Evolutionary conservation across 306 rosid species (phyloP).

Genomic region (Dalbergia cultrata): DNA sequence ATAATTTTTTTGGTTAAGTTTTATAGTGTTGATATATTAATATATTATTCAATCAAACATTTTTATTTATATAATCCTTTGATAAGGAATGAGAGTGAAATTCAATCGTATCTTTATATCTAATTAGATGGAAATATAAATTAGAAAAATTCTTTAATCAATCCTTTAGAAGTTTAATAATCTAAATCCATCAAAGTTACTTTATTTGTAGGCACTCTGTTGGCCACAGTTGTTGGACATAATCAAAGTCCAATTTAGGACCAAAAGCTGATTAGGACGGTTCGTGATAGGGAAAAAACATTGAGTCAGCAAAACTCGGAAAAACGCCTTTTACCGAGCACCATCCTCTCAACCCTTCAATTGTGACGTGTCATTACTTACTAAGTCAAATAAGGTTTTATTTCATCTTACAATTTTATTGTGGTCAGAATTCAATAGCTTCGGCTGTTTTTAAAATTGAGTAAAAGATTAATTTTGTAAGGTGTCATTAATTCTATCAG

Average conservation of each 20-base stretch:
- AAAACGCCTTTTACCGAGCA: neutral
- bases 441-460: neutral
- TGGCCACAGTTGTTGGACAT: neutral
- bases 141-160: neutral
- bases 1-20: too few relatives aligned
- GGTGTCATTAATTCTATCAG: neutral
- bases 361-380: neutral
- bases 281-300: neutral
- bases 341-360: neutral
- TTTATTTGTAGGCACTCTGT: neutral
- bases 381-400: neutral
- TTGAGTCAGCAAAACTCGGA: neutral
- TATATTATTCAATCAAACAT: too few relatives aligned
- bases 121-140: too few relatives aligned
- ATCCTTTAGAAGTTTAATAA: neutral
- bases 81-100: too few relatives aligned
- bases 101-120: too few relatives aligned
- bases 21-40: too few relatives aligned
- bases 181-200: neutral
- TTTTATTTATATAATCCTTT: too few relatives aligned
- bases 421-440: neutral
- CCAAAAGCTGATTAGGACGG: neutral
- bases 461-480: neutral
- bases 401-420: neutral
- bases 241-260: constrained; percentile 27